Evolutionary conservation across 2,329 filamentous ascomycete genomes (phyloP).

Genomic region (Orbilia ellipsospora): DNA sequence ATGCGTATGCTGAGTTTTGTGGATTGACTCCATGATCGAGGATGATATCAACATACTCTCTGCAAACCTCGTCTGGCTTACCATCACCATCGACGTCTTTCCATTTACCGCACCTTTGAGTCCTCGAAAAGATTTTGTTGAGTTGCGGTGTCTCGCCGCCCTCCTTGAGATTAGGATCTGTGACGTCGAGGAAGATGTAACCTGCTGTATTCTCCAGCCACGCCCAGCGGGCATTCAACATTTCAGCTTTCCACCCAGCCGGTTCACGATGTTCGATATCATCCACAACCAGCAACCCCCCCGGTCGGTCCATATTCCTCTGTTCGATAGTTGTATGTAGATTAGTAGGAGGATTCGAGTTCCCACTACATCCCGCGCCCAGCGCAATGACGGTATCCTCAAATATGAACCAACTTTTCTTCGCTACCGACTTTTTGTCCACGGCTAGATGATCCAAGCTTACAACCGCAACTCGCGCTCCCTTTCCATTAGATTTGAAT

Average conservation of each 20-base stretch:
- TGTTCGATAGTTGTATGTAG: conserved; percentile 48
- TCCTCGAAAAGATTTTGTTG: conserved; percentile 19
- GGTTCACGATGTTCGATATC: conserved; percentile 9
- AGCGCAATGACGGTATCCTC: conserved; percentile 44
- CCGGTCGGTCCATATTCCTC: conserved; percentile 29
- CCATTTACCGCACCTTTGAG: conserved; percentile 29
- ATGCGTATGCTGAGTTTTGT: conserved; percentile 28
- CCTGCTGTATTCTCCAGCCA: conserved; percentile 49
- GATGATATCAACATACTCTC: conserved; percentile 41
- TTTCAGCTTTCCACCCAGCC: conserved; percentile 14
- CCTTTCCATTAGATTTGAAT: conserved; percentile 16
- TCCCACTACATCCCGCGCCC: conserved; percentile 26
- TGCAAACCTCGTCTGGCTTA: conserved; percentile 18
- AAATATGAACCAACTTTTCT: conserved; percentile 53
- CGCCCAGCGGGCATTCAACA: conserved; percentile 19
- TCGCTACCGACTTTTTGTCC: conserved; percentile 34
- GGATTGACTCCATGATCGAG: conserved; percentile 41
- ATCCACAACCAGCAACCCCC: conserved; percentile 17
- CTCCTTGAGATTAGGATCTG: neutral
- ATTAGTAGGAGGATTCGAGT: neutral
- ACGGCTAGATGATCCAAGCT: conserved; percentile 40
- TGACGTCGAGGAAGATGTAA: conserved; percentile 50
- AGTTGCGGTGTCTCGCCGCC: neutral
- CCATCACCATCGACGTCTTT: conserved; percentile 21
- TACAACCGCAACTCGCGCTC: conserved; percentile 27